Conservation (phyloP, 2,329 filamentous ascomycete species). For the Colletotrichum sp. region DNA sequence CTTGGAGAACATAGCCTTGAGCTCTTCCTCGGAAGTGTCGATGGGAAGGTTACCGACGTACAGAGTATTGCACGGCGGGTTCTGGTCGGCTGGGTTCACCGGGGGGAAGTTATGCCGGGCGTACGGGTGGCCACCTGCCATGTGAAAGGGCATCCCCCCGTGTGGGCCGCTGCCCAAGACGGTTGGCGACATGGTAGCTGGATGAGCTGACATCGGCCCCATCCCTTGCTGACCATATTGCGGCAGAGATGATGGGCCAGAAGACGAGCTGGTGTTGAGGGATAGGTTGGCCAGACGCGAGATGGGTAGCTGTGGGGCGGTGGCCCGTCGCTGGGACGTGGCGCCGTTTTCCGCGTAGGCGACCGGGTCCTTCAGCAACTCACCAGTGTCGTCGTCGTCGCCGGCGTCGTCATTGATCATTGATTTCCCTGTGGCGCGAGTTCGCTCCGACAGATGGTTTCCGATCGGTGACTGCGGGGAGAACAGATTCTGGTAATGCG, state of each 20-base stretch:
- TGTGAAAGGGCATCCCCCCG: constrained; percentile 31
- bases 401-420: constrained; percentile 70
- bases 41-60: constrained; percentile 97
- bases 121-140: constrained; percentile 28
- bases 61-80: constrained; percentile 95
- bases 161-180: constrained; percentile 47
- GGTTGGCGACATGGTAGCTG: constrained; percentile 61
- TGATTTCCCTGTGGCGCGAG: constrained; percentile 69
- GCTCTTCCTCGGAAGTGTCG: constrained; percentile 92
- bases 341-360: constrained; percentile 74
- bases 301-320: constrained; percentile 74
- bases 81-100: constrained; percentile 93
- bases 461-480: constrained; percentile 76
- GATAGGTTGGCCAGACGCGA: constrained; percentile 73
- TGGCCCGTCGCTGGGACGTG: constrained; percentile 64
- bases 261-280: constrained; percentile 66
- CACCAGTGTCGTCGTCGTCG: constrained; percentile 73
- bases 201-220: constrained; percentile 39
- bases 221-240: constrained; percentile 40
- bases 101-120: constrained; percentile 73
- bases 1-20: constrained; percentile 92
- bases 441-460: constrained; percentile 68
- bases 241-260: constrained; percentile 57
- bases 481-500: constrained; percentile 68
- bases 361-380: constrained; percentile 74